These are phyloP conservation scores for Fragaria vesca DNA, from an alignment of 306 rosid genomes.

Conservation along the genomic window DNA sequence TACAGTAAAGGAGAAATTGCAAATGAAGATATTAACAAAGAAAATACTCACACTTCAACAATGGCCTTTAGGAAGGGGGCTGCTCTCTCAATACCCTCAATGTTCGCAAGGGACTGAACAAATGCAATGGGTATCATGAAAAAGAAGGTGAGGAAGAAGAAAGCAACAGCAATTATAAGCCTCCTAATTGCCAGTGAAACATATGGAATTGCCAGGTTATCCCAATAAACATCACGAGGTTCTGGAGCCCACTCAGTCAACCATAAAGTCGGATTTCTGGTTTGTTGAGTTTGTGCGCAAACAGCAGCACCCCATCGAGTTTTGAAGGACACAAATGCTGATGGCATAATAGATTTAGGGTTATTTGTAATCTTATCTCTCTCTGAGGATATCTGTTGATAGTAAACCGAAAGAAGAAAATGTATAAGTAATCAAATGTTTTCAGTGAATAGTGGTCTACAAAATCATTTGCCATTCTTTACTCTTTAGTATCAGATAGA, in stretches of 20 bases:
- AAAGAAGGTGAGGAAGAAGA: conserved; percentile 96
- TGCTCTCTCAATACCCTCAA: conserved; percentile 85
- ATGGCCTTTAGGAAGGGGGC: conserved; percentile 68
- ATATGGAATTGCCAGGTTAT: conserved; percentile 90
- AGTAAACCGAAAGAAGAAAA: conserved; percentile 12
- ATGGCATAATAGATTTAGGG: conserved; percentile 71
- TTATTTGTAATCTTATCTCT: conserved; percentile 46
- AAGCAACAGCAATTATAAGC: conserved; percentile 78
- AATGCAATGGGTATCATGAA: conserved; percentile 98
- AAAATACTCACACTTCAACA: conserved; percentile 65
- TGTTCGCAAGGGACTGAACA: conserved; percentile 93
- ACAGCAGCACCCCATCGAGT: conserved; percentile 97
- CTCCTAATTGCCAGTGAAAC: conserved; percentile 86
- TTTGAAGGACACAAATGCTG: conserved; percentile 89
- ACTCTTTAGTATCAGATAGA: background rate
- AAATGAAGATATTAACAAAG: background rate
- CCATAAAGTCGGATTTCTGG: conserved; percentile 90
- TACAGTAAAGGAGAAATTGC: background rate
- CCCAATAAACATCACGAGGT: conserved; percentile 93
- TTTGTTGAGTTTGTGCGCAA: conserved; percentile 91
- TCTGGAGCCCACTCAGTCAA: conserved; percentile 99
- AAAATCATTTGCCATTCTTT: background rate
- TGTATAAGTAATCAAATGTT: background rate
- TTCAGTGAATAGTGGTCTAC: background rate
- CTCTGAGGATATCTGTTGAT: conserved; percentile 69